Evolutionary conservation across 176 grass and related monocot genomes (phyloP), one percentile per base, ranked within the genome.

Genomic region (Tillandsia leiboldiana): DNA sequence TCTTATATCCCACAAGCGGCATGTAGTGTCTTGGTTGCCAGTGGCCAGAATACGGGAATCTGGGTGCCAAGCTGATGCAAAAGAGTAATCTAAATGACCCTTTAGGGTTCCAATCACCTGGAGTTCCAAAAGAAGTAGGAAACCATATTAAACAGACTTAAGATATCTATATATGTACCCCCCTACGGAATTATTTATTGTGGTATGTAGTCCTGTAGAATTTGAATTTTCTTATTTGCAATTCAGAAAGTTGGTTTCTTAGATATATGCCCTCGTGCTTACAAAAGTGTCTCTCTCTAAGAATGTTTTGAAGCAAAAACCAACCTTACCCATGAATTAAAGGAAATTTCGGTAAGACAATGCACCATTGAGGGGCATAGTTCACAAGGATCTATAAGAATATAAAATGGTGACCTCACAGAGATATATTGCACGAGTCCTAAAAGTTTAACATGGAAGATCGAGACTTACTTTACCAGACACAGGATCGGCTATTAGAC

Each of bases 61-160:
- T n/a, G 89, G 82, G 51, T 90, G 86, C 94, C 94, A 92, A 51
- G 87, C 86, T 12, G 86, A 90, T 66, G 89, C 58, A 76, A 90
- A 97, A 12, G 89, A 93, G 84, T 93, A 88, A 69, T 97, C 89
- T 59, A 28, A n/a, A 74, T 97, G 89, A 0, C 89, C 87, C 1
- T 75, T 51, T 12, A 90, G 84, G 12, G 72, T 81, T 17, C 75
- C 78, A 48, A 83, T 76, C 10, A 83, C 82, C 87, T 96, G 29
- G 1, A 78, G 24, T 56, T 75, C 49, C 54, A 26, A 70, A 2
- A 42, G 4, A 7, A 42, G 33, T 42, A 42, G 6, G 33, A 42
- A 42, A 42, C 33, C 33, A 42, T 42, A 42, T 42, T 42, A 42
- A 42, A 42, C 33, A 42, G 4, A 42, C 8, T 42, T 6, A 42